These are phyloP conservation scores for Lyophyllum shimeji DNA, from an alignment of 768 basidiomycete genomes.

Conservation along the genomic window DNA sequence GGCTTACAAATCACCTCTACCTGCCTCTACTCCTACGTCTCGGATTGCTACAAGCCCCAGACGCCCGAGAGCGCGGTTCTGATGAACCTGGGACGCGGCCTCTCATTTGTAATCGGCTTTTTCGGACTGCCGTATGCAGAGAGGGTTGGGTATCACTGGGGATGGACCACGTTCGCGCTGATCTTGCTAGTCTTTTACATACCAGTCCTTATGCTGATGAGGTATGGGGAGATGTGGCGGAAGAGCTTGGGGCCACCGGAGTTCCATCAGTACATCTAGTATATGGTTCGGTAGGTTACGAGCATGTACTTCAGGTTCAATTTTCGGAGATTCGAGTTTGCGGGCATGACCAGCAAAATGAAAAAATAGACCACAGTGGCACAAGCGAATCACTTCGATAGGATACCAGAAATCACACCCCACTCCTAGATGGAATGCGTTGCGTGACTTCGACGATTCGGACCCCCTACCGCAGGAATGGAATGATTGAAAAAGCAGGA, in stretches of 20 bases:
- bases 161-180: neutral
- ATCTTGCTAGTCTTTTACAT: neutral
- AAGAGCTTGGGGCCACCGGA: neutral
- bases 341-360: no score
- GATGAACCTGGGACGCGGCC: neutral
- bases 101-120: neutral
- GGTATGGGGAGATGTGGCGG: neutral
- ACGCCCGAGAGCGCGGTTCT: neutral
- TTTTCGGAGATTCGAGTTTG: no score
- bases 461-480: no score
- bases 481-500: no score
- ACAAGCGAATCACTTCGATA: no score
- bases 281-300: neutral
- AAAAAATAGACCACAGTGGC: no score
- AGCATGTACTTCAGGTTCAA: no score
- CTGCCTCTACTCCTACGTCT: neutral
- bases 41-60: neutral
- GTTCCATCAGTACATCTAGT: neutral
- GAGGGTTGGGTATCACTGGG: neutral
- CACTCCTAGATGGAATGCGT: no score
- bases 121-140: neutral
- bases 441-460: no score
- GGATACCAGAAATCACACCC: no score
- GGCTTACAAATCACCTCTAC: neutral
- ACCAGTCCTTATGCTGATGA: neutral